phyloP scores from a whole-genome alignment of 106 monocot genomes.

The Phalaenopsis equestris region DNA sequence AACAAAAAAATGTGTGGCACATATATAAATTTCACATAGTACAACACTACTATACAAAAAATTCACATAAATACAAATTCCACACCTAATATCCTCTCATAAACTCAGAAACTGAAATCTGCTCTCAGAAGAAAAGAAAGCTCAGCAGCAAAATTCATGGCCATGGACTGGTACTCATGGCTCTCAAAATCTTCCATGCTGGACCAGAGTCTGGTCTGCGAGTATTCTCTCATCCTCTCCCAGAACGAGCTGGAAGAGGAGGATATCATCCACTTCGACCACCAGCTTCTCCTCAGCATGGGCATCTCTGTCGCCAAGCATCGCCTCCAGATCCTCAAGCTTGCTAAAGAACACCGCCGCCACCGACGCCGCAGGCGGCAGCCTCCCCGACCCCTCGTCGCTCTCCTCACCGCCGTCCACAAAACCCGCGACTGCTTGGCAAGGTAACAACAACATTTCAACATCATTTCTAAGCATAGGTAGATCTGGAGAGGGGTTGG shows the following conservation, averaged over 20 bases:
- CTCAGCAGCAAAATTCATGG: neutral
- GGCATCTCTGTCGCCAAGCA: slow-evolving; percentile 52
- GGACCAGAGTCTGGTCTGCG: slow-evolving; percentile 24
- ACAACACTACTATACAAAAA: no score
- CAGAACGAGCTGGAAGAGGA: slow-evolving; percentile 65
- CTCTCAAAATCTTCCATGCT: slow-evolving; percentile 30
- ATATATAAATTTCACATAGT: no score
- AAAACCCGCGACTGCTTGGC: slow-evolving; percentile 21
- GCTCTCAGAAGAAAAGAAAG: neutral
- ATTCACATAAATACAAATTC: no score
- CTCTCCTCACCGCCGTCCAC: slow-evolving; percentile 13
- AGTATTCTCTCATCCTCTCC: slow-evolving; percentile 45
- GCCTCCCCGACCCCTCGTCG: neutral
- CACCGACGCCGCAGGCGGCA: neutral
- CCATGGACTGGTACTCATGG: slow-evolving; percentile 74
- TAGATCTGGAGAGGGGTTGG: neutral
- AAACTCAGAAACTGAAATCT: no score
- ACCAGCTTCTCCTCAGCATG: slow-evolving; percentile 80
- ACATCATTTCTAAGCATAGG: neutral
- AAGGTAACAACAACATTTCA: slow-evolving; percentile 2
- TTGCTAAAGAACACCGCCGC: slow-evolving; percentile 20
- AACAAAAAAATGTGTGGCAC: no score
- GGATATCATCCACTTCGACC: slow-evolving; percentile 51
- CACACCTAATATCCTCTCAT: no score
- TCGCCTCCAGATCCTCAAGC: slow-evolving; percentile 37